Percentiles rank a stretch among this genome's conserved stretches.
phyloP scores from a whole-genome alignment of 306 rosid genomes.

The Quillaja saponaria region DNA sequence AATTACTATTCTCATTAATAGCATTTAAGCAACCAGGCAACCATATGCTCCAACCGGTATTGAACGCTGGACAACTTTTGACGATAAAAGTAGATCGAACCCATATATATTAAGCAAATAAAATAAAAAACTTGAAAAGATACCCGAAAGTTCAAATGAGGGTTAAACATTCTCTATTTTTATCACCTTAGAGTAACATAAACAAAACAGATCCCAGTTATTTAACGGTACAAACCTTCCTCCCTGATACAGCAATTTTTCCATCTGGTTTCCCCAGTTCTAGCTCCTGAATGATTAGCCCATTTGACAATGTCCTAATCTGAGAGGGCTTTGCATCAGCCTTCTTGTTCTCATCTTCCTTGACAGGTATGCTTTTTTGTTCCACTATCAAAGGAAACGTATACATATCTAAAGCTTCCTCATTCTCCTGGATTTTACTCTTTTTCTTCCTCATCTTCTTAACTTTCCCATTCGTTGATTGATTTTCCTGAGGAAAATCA shows the following conservation, averaged over 20 bases:
- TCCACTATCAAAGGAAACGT: constrained; percentile 31
- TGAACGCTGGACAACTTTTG: too few relatives aligned
- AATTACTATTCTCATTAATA: constrained; percentile 12
- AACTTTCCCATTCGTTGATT: constrained; percentile 40
- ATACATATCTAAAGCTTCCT: constrained; percentile 36
- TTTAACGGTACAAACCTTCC: constrained; percentile 52
- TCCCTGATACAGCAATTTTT: constrained; percentile 65
- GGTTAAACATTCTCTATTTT: too few relatives aligned
- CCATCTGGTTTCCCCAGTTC: constrained; percentile 61
- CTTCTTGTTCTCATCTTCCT: constrained; percentile 32
- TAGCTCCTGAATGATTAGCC: constrained; percentile 59
- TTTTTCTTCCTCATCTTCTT: constrained; percentile 66
- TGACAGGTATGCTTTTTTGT: constrained; percentile 24
- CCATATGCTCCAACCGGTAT: too few relatives aligned
- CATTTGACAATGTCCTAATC: constrained; percentile 51
- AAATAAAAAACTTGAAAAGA: too few relatives aligned
- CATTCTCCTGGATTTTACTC: constrained; percentile 44
- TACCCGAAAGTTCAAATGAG: too few relatives aligned
- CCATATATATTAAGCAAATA: too few relatives aligned
- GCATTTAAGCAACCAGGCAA: too few relatives aligned
- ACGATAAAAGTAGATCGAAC: too few relatives aligned
- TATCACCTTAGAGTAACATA: too few relatives aligned
- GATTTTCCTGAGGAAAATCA: constrained; percentile 41
- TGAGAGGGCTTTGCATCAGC: constrained; percentile 39
- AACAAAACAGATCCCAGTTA: too few relatives aligned